These are phyloP conservation scores for Paramecium tetraurelia DNA, from an alignment of 73 alveolate species.

Conservation along the genomic window DNA sequence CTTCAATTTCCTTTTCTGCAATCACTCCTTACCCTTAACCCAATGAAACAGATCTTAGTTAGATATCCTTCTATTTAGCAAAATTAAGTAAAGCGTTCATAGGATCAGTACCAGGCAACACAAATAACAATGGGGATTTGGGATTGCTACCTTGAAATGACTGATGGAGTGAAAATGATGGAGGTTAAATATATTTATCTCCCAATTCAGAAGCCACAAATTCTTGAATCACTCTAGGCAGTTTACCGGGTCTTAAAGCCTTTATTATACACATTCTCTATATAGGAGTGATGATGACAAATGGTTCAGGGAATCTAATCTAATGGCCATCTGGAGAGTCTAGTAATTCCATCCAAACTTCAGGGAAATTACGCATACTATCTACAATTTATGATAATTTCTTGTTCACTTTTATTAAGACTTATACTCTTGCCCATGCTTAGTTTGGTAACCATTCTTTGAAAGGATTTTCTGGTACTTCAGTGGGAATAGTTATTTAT, in stretches of 20 bases:
- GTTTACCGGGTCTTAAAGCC: slow-evolving; percentile 67
- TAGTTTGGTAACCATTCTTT: slow-evolving; percentile 35
- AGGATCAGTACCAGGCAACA: slow-evolving; percentile 99
- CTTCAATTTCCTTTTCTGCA: slow-evolving; percentile 96
- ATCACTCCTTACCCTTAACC: slow-evolving; percentile 97
- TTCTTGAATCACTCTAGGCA: slow-evolving; percentile 39
- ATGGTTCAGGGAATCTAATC: slow-evolving; percentile 47
- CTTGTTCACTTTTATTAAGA: not conserved
- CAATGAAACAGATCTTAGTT: slow-evolving; percentile 86
- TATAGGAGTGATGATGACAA: slow-evolving; percentile 18
- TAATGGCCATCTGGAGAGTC: slow-evolving; percentile 52
- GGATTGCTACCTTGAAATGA: slow-evolving; percentile 81
- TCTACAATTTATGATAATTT: slow-evolving; percentile 54
- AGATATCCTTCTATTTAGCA: slow-evolving; percentile 90
- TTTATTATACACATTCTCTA: slow-evolving; percentile 56
- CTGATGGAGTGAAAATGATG: slow-evolving; percentile 87
- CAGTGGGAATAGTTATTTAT: not conserved
- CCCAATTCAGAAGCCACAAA: slow-evolving; percentile 68
- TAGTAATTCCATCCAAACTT: slow-evolving; percentile 57
- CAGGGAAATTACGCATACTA: slow-evolving; percentile 13
- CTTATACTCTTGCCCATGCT: not conserved
- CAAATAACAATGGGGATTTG: slow-evolving; percentile 95
- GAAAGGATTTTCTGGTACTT: not conserved
- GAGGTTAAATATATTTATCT: slow-evolving; percentile 86
- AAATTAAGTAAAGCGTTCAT: slow-evolving; percentile 88